phyloP scores from a whole-genome alignment of 2,329 filamentous ascomycete genomes.

The Rachicladosporium sp. region DNA sequence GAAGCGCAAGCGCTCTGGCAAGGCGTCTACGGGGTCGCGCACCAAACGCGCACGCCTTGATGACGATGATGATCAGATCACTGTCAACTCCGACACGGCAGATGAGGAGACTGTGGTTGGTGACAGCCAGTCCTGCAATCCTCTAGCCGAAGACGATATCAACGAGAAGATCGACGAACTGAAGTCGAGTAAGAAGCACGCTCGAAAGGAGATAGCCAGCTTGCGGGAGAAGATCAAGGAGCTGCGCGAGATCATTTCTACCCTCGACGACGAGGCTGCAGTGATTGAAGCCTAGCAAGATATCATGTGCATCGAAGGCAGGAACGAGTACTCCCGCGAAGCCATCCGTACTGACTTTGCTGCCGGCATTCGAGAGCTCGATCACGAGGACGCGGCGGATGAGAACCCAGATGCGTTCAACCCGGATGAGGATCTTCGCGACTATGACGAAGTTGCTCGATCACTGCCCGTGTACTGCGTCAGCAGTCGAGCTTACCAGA shows the following conservation, averaged over 20 bases:
- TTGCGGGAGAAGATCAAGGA: conserved; percentile 21
- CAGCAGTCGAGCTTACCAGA: conserved; percentile 50
- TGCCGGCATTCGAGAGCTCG: conserved; percentile 46
- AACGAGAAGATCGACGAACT: conserved; percentile 33
- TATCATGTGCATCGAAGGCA: conserved; percentile 38
- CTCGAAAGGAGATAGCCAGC: conserved; percentile 12
- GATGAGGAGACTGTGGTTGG: conserved; percentile 15
- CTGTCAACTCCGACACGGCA: conserved; percentile 12
- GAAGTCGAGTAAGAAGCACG: conserved; percentile 29
- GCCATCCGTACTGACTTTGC: conserved; percentile 49
- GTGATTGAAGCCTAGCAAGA: conserved; percentile 25
- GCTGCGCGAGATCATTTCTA: conserved; percentile 18
- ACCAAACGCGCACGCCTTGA: neutral
- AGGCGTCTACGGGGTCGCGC: neutral
- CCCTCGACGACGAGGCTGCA: conserved; percentile 19
- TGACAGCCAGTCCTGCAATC: conserved; percentile 19
- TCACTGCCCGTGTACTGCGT: conserved; percentile 53
- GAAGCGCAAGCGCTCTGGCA: conserved; percentile 32
- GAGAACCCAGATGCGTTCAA: conserved; percentile 44
- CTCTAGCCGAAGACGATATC: conserved; percentile 31
- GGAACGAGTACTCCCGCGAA: conserved; percentile 44
- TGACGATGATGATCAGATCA: no score
- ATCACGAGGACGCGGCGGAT: conserved; percentile 42
- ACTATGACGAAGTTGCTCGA: conserved; percentile 46
- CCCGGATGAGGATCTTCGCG: conserved; percentile 40